These are phyloP conservation scores for Melastoma candidum DNA, from an alignment of 441 rosid species.

Conservation along the genomic window DNA sequence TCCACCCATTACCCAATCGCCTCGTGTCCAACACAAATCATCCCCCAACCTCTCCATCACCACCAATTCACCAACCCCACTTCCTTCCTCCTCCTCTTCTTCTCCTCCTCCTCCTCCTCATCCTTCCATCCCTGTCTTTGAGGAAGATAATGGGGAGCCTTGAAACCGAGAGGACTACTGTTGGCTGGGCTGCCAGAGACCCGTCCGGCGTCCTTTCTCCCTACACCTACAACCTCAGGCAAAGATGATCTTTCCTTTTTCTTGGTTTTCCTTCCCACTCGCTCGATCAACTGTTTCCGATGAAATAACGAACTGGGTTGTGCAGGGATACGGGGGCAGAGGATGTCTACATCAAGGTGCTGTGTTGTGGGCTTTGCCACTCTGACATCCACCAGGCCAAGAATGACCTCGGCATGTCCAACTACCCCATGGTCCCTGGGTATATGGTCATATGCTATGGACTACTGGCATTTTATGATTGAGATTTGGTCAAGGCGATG, in stretches of 20 bases:
- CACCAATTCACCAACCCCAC: too few relatives aligned
- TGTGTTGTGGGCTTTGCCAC: conserved; percentile 40
- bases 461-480: not conserved
- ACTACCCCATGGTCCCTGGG: conserved; percentile 42
- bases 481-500: not conserved
- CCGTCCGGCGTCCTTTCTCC: conserved; percentile 69
- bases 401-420: conserved; percentile 20
- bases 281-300: too few relatives aligned
- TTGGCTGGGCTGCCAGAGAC: conserved; percentile 85
- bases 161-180: conserved; percentile 39
- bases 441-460: conserved; percentile 4
- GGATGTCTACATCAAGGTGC: conserved; percentile 32
- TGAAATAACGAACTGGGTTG: too few relatives aligned
- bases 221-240: conserved; percentile 68
- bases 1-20: too few relatives aligned
- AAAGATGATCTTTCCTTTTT: not conserved
- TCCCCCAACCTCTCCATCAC: too few relatives aligned
- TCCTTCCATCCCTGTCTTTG: too few relatives aligned
- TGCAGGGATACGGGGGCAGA: conserved; percentile 32
- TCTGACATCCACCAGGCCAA: conserved; percentile 35
- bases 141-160: conserved; percentile 38
- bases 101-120: too few relatives aligned
- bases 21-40: too few relatives aligned
- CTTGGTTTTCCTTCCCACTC: too few relatives aligned
- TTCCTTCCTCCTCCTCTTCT: too few relatives aligned